These are phyloP conservation scores for Acacia crassicarpa DNA, from an alignment of 306 rosid genomes.

Conservation along the genomic window DNA sequence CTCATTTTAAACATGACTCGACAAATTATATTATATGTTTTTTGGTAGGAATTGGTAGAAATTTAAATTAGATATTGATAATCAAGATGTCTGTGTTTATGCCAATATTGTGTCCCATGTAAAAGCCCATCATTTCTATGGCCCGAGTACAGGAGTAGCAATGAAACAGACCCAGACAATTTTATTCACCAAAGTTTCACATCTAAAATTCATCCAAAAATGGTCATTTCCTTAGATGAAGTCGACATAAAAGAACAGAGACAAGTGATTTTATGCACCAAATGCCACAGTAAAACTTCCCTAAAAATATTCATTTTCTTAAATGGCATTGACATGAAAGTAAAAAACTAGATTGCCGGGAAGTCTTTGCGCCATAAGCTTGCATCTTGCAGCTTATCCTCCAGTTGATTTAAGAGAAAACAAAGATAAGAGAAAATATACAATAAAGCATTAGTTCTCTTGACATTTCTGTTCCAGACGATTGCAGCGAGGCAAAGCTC, in stretches of 20 bases:
- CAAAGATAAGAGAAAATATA: not conserved
- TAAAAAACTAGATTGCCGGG: not conserved
- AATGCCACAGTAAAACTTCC: not conserved
- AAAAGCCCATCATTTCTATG: not conserved
- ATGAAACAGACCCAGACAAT: not conserved
- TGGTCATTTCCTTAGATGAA: not conserved
- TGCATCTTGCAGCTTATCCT: slow-evolving; percentile 1
- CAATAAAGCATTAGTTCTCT: not conserved
- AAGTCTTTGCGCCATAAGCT: not conserved
- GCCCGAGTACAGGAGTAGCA: not conserved
- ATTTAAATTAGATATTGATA: not conserved
- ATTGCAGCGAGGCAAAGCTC: not conserved
- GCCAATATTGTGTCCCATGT: not conserved
- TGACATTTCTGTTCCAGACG: not conserved
- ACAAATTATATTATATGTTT: not conserved
- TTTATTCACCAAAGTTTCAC: not conserved
- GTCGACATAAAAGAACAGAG: not conserved
- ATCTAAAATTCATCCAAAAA: not conserved
- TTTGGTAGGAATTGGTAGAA: not conserved
- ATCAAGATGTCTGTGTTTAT: not conserved
- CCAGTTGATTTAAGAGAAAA: not conserved
- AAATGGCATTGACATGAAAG: not conserved
- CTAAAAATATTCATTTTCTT: not conserved
- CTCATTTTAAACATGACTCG: not conserved
- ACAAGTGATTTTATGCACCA: not conserved